phyloP scores from a whole-genome alignment of 805 yeast genomes.

The Torulaspora franciscae region DNA sequence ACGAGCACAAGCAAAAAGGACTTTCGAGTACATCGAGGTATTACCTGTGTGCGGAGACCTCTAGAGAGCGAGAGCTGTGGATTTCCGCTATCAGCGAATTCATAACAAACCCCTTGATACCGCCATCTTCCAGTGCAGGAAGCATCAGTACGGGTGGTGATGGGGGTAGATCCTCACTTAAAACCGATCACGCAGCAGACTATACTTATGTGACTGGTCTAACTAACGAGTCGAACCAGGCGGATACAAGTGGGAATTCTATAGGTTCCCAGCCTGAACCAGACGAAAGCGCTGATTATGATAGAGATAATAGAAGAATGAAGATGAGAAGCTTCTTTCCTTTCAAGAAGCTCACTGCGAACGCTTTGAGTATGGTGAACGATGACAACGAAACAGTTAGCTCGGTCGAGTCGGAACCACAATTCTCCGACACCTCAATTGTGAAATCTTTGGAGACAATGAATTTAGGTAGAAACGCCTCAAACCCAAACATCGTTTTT shows the following conservation, averaged over 20 bases:
- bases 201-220: constrained; percentile 22
- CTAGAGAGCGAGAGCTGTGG: constrained; percentile 72
- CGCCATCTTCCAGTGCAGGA: constrained; percentile 10
- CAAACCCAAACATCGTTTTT: constrained; percentile 45
- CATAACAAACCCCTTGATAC: constrained; percentile 16
- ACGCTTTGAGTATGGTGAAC: constrained; percentile 12
- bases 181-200: constrained; percentile 13
- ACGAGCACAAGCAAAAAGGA: constrained; percentile 41
- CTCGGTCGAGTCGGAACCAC: constrained; percentile 11
- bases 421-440: constrained; percentile 23
- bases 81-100: constrained; percentile 43
- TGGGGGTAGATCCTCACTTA: constrained; percentile 5
- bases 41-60: constrained; percentile 73
- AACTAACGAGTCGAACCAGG: constrained; percentile 5
- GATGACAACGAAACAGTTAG: constrained; percentile 10
- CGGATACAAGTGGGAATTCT: constrained; percentile 5
- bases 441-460: constrained; percentile 32
- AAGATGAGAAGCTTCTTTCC: constrained; percentile 60
- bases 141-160: constrained; percentile 10
- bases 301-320: constrained; percentile 41
- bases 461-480: constrained; percentile 22
- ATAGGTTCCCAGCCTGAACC: constrained; percentile 15
- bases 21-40: constrained; percentile 45
- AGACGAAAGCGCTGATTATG: constrained; percentile 20
- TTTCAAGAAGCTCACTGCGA: constrained; percentile 39